These are phyloP conservation scores for Lunasporangiospora selenospora DNA, from an alignment of 192 early-diverging fungal species.

Conservation along the genomic window DNA sequence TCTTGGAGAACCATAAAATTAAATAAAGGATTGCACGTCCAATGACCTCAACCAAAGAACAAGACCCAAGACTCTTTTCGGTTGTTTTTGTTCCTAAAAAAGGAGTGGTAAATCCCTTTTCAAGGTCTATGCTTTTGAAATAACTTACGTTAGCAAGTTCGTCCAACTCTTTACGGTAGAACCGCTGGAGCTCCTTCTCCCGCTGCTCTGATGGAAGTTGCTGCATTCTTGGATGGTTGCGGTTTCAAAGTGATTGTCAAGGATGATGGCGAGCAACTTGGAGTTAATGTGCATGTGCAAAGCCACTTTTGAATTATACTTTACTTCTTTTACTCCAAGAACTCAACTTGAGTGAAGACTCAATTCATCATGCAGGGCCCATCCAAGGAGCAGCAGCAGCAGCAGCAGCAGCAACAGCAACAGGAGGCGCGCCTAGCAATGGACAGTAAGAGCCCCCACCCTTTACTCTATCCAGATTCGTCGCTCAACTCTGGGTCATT, in stretches of 20 bases:
- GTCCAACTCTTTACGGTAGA: constrained; percentile 38
- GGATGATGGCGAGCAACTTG: too few species aligned
- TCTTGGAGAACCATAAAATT: too few species aligned
- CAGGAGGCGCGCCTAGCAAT: constrained; percentile 50
- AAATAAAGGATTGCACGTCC: too few species aligned
- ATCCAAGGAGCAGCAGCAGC: constrained; percentile 25
- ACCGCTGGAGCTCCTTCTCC: constrained; percentile 16
- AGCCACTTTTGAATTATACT: too few species aligned
- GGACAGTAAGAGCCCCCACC: constrained; percentile 37
- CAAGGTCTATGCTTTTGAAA: too few species aligned
- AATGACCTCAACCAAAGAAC: too few species aligned
- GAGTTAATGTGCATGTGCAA: too few species aligned
- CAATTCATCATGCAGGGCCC: constrained; percentile 41
- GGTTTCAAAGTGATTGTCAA: not conserved
- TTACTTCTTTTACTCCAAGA: too few species aligned
- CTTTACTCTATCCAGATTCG: not conserved
- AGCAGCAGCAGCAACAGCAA: constrained; percentile 23
- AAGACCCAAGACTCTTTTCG: too few species aligned
- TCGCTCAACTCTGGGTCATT: too few species aligned
- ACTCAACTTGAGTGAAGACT: not conserved
- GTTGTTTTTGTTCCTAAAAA: too few species aligned
- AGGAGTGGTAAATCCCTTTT: too few species aligned
- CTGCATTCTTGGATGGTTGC: constrained; percentile 5
- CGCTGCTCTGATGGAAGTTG: constrained; percentile 24
- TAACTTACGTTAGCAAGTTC: constrained; percentile 37